These are phyloP conservation scores for Mortierella sp. DNA, from an alignment of 371 early-diverging fungal species.

Conservation along the genomic window DNA sequence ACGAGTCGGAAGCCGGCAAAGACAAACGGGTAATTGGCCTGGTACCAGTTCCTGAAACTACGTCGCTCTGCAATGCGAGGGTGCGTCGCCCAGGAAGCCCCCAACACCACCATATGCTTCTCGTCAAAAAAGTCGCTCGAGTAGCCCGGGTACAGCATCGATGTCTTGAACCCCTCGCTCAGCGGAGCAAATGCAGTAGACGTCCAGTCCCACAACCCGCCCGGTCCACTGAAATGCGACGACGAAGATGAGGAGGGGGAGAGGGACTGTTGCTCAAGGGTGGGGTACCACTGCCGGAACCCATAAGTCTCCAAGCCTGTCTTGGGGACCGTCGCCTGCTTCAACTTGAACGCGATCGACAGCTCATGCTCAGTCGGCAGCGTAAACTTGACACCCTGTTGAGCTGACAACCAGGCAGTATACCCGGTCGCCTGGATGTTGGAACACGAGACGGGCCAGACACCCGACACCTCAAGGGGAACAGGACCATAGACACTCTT, in stretches of 20 bases:
- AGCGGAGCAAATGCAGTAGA: slow-evolving; percentile 67
- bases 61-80: slow-evolving; percentile 79
- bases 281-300: slow-evolving; percentile 75
- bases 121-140: slow-evolving; percentile 91
- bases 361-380: slow-evolving; percentile 48
- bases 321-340: slow-evolving; percentile 56
- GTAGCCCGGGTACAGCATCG: slow-evolving; percentile 88
- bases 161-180: slow-evolving; percentile 70
- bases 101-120: slow-evolving; percentile 87
- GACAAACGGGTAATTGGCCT: slow-evolving; percentile 86
- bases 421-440: slow-evolving; percentile 78
- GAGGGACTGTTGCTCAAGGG: slow-evolving; percentile 6
- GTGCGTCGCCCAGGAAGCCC: slow-evolving; percentile 91
- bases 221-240: slow-evolving; percentile 70
- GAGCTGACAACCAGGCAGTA: slow-evolving; percentile 64
- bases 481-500: slow-evolving; percentile 78
- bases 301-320: slow-evolving; percentile 62
- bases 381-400: slow-evolving; percentile 68
- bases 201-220: slow-evolving; percentile 88
- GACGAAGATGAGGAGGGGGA: slow-evolving; percentile 13
- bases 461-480: slow-evolving; percentile 61
- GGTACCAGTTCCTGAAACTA: slow-evolving; percentile 93
- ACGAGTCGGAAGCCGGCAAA: slow-evolving; percentile 64
- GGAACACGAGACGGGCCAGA: slow-evolving; percentile 87
- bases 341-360: slow-evolving; percentile 26